Evolutionary conservation across 305 asterid genomes (phyloP), one percentile per base, ranked within the genome.

Genomic region (Fraxinus sp.): DNA sequence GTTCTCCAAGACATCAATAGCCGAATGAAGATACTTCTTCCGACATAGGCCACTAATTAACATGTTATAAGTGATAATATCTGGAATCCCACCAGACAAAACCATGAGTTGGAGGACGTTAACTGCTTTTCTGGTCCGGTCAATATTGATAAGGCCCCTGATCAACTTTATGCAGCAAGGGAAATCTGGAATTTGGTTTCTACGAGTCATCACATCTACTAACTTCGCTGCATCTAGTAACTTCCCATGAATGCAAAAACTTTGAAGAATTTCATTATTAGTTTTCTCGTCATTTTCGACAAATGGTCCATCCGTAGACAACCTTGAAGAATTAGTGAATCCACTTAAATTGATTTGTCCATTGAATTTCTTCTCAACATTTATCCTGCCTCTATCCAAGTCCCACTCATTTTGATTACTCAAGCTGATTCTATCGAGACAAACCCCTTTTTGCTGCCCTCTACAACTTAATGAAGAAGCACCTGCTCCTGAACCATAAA

Each of bases 51-150:
- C 92, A 75, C 98, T 91, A 74, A 95, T 87, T 71, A 95, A 71
- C 98, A 94, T 94, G 91, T 95, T 95, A 79, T 94, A 93, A 13
- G 99, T 95, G 79, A 95, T 95, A 75, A 89, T 80, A 81, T 94
- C 98, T n/a, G 97, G 99, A 80, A 91, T 78, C 78, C 97, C 97
- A 83, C 99, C 99, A 9, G 95, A 91, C 95, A 94, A 89, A 71
- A 95, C 93, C 96, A 94, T 90, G 78, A 90, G 73, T 24, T 89
- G 90, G 75, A 95, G 92, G 82, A 93, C 90, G 84, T 80, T 86
- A 22, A 79, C 90, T 30, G 98, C 99, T 88, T 85, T 91, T 80
- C 85, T 92, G 2, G 87, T 82, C 70, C 72, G 90, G 72, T 90
- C 89, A 49, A 82, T 55, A 80, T 94, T 91, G 79, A 89, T 77